Base-by-base conservation (phyloP, 805 yeast species). In the Wickerhamiella galacta region DNA sequence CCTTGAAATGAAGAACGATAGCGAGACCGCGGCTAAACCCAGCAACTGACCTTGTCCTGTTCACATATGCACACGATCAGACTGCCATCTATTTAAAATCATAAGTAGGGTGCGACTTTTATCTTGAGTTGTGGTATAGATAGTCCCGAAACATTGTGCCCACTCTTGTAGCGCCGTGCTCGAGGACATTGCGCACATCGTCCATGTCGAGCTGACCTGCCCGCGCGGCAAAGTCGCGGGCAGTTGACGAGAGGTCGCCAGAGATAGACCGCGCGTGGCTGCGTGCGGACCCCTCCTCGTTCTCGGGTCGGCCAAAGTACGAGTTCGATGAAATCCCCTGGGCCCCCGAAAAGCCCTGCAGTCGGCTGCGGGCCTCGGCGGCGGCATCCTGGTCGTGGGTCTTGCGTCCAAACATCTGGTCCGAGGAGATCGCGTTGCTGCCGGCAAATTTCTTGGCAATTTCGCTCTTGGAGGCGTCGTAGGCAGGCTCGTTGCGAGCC, bases 401-500 rank as follows among this genome's bases (percentile, higher is more conserved):
- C 27, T 85, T 87, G 49, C 93, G 74, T 14, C 95, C 95, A 55
- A 90, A 90, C 48, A 70, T 72, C 59, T 85, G 92, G 57, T 90
- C 96, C 2, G 95, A 85, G 0, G 96, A 90, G 41, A 90, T 90
- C 30, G 85, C 94, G 66, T 81, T 87, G 53, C 85, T 95, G 25
- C 60, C 61, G 36, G 95, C 95, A 52, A 68, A 90, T 59, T 82
- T 80, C 48, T 43, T 47, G 7, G 49, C 50, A 10, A 52, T 44
- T 34, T 49, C 57, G 27, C 52, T 44, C 10, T 42, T 40, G 24
- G 43, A 24, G 6, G 50, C 39, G 33, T 43, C 44, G 36, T 47
- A 41, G 12, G 36, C 40, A 41, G 90, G 90, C 52, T 80, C 74
- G 40, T 25, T 31, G 35, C 39, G 33, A 31, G 28, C 39, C 41